Conservation (phyloP, 2,329 filamentous ascomycete genomes). For the Epichloe gansuensis region DNA sequence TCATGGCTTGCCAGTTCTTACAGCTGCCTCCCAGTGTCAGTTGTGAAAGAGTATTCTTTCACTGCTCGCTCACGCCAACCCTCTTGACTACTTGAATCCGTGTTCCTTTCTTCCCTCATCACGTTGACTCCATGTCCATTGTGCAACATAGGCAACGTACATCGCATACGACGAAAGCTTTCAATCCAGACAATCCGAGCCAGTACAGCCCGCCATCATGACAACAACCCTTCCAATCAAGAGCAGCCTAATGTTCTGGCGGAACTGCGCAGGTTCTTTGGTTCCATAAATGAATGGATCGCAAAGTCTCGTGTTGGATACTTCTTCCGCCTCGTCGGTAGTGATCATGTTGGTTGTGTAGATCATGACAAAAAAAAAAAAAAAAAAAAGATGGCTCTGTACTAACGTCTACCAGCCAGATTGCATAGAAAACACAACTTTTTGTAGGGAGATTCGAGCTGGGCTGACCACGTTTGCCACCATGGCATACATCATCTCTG, state of each 20-base stretch:
- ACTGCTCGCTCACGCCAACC: not conserved
- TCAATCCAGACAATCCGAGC: not conserved
- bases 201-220: not conserved
- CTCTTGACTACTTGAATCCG: not conserved
- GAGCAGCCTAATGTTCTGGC: conserved; percentile 1
- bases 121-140: not conserved
- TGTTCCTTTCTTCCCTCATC: not conserved
- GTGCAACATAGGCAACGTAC: not conserved
- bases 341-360: conserved; percentile 3
- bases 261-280: conserved; percentile 47
- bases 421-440: conserved; percentile 55
- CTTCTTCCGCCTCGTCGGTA: conserved; percentile 5
- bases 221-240: conserved; percentile 3
- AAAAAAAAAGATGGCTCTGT: not conserved
- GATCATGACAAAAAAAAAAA: not conserved
- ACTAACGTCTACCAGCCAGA: conserved; percentile 37
- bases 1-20: not conserved
- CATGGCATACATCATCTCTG: conserved; percentile 78
- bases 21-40: conserved; percentile 1
- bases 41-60: not conserved
- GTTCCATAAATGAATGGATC: not conserved
- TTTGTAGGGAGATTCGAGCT: conserved; percentile 67
- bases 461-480: conserved; percentile 70
- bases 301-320: conserved; percentile 4
- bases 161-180: not conserved